Base-by-base conservation (phyloP, 2,329 filamentous ascomycete species). In the Chaetomium olivaceum region DNA sequence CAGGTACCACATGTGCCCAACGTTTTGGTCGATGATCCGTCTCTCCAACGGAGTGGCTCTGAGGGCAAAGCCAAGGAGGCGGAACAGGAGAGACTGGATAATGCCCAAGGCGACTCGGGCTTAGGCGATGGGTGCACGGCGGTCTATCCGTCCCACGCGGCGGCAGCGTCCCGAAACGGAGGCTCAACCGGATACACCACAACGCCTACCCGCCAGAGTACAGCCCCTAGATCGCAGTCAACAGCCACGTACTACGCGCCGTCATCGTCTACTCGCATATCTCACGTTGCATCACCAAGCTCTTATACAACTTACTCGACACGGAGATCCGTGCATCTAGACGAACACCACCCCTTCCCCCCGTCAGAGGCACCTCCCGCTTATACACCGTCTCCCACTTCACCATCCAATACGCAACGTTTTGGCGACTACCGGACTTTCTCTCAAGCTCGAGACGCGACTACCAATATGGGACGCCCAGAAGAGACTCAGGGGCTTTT, bases 1-100 rank as follows among this genome's bases (percentile, higher is more conserved):
- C 75, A 75, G 67, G 78, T 80, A 12, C 82, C 81, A 50, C 74
- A 73, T 63, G 79, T 84, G 16, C 82, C 82, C 51, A 79, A 83
- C 72, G 74, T 84, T 60, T 75, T 82, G 66, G 80, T 85, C 62
- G 76, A 78, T 67, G 82, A 85, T 67, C 82, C 83, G 56, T 82
- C 79, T 55, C 73, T 83, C 61, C 73, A 73, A 61, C 73, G 77
- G 67, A 75, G 70, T 66, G 74, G 67, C 39, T 72, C 71, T 67
- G 74, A 77, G 64, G 75, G 77, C 63, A 85, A 85, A 75, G 79
- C 78, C 25, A 74, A 74, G 33, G 81, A 84, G 71, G 81, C 78
- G 5, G 77, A 77, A 36, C 73, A 79, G 64, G 81, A 83, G 73
- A 77, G 75, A 50, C 65, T 69, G 19, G 67, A 43, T 19, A 70